Base-by-base conservation (phyloP, 106 monocot species). In the Vanilla planifolia region DNA sequence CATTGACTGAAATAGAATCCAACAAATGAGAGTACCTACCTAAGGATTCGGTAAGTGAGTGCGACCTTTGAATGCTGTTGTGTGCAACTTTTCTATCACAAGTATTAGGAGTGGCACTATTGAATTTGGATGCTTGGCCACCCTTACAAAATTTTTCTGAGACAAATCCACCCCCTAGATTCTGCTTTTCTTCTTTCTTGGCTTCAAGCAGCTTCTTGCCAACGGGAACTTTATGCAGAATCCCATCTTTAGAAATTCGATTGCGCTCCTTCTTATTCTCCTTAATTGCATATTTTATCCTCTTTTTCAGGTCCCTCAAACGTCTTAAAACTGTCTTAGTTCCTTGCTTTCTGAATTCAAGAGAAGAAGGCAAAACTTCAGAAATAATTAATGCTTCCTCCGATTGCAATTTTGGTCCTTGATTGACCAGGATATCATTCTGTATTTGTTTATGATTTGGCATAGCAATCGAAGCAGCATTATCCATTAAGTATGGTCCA, bases 151-250 rank as follows among this genome's bases (percentile, higher is more conserved):
- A 30, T 19, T 25, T 62, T 13, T 37, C 39, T 15, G 32, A 55
- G 33, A 30, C 13, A 33, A n/a, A 8, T 39, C 51, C 41, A 35
- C 24, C 47, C 29, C 5, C 24, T 15, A 15, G 23, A 52, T 9
- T n/a, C 5, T 2, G 24, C 6, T 28, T 68, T 40, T 70, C 72
- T 62, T 51, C 36, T 30, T 36, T 44, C 48, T 24, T 22, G 23
- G 65, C 41, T 41, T 59, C 64, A 25, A 50, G 50, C 41, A 72
- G 3, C 26, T 70, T 79, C 1, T 67, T 67, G 5, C 86, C 87
- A 44, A 71, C 73, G n/a, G 92, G 92, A 44, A 92, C 55, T 58
- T 84, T 92, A 53, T 92, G 77, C 37, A 92, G 64, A 62, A 87
- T 57, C 10, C 87, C 59, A 71, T 92, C 92, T 78, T 67, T 75